Evolutionary conservation across 2,329 filamentous ascomycete genomes (phyloP), one percentile per base, ranked within the genome.

Genomic region (Ophiostoma tasmaniense): DNA sequence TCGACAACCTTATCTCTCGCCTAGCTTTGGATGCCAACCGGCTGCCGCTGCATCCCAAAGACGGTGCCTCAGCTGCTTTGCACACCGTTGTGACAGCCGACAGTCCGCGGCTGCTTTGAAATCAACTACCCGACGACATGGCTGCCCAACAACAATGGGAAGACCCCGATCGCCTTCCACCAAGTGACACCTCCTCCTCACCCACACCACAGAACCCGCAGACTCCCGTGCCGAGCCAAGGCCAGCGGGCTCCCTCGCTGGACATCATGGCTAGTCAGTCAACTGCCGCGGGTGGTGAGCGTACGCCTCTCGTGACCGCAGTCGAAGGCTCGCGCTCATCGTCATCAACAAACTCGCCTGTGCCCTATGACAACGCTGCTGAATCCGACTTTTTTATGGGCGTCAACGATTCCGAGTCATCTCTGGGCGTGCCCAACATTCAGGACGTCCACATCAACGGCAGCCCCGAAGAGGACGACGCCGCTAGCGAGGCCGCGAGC

Each of bases 341-440:
- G 3, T 91, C 89, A 6, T 90, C 90, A 8, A 90, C 89, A 70
- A 91, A 89, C 76, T 93, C 90, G 1, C 90, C 90, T 62, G 87
- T 85, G 67, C 87, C 90, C 67, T 87, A 87, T 76, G 90, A 92
- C 76, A 92, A 96, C 79, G 90, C 93, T 79, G 90, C 93, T 76
- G 94, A 97, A 80, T 96, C 93, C 74, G 94, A 97, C 80, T 97
- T 95, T 79, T 95, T 95, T 78, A 89, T 90, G 77, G 86, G 85
- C 69, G 89, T 90, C 75, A 97, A 97, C 81, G 94, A 97, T 80
- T 97, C 94, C 3, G 87, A 95, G 77, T 97, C 94, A 0, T 97
- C 94, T 0, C 85, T 97, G 69, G 93, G 92, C 67, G 87, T 92
- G 42, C 90, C 90, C 64, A 90, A 90, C 71, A 85, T 92, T 70